These are phyloP conservation scores for Glonium stellatum DNA, from an alignment of 495 filamentous ascomycete genomes.

Conservation along the genomic window DNA sequence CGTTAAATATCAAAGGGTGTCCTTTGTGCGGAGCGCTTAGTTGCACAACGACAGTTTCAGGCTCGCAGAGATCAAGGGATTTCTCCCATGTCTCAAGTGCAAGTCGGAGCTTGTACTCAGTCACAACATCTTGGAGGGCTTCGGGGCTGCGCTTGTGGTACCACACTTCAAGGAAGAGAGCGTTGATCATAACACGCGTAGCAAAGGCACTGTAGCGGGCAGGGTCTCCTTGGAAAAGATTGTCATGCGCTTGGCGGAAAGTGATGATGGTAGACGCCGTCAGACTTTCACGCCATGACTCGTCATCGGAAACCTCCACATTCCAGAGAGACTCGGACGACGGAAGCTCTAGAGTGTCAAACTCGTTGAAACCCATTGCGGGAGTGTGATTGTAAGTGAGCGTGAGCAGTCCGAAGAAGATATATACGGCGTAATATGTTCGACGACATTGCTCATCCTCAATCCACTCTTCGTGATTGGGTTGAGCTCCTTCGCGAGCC, in stretches of 20 bases:
- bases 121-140: conserved; percentile 90
- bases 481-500: conserved; percentile 68
- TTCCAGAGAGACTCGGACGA: conserved; percentile 96
- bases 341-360: conserved; percentile 85
- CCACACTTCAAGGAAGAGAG: conserved; percentile 97
- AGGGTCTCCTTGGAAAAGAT: conserved; percentile 86
- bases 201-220: conserved; percentile 95
- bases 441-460: conserved; percentile 94
- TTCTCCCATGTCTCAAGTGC: conserved; percentile 97
- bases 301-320: conserved; percentile 69
- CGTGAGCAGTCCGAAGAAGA: conserved; percentile 96
- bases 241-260: conserved; percentile 89
- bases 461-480: conserved; percentile 86
- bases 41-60: conserved; percentile 82
- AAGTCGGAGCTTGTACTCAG: conserved; percentile 94
- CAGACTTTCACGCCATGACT: conserved; percentile 72
- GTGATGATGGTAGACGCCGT: conserved; percentile 64
- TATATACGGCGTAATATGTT: conserved; percentile 98
- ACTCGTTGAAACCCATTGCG: conserved; percentile 95
- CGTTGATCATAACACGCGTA: conserved; percentile 97
- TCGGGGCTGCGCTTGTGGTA: conserved; percentile 96
- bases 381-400: conserved; percentile 97
- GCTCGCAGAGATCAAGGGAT: conserved; percentile 87
- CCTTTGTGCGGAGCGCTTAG: conserved; percentile 93
- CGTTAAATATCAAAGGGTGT: conserved; percentile 98